Conservation (phyloP, 2,329 filamentous ascomycete genomes). For the Canariomyces notabilis region DNA sequence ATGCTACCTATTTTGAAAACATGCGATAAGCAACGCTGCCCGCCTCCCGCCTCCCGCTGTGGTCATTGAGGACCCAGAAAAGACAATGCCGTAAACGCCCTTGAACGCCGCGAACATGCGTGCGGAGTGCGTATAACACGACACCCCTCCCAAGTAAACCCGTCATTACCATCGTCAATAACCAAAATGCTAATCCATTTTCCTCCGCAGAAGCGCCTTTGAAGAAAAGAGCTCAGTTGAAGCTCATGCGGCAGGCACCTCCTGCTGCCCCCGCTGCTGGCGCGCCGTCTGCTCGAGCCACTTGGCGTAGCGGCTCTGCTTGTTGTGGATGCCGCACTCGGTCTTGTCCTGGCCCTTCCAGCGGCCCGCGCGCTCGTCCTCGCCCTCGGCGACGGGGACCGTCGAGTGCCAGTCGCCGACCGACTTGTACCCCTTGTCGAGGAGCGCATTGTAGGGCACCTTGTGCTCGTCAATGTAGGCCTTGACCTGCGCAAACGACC, state of each 20-base stretch:
- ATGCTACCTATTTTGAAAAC: no score
- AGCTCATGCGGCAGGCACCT: constrained; percentile 14
- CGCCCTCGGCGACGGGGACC: constrained; percentile 78
- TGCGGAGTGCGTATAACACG: constrained; percentile 3
- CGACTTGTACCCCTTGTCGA: constrained; percentile 95
- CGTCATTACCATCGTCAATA: constrained; percentile 1
- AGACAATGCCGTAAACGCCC: constrained; percentile 7
- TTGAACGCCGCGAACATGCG: constrained; percentile 9
- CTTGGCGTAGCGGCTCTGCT: constrained; percentile 85
- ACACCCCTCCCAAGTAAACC: no score
- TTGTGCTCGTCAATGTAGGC: constrained; percentile 79
- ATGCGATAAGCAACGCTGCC: not conserved
- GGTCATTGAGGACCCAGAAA: constrained; percentile 1
- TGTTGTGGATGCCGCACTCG: constrained; percentile 98
- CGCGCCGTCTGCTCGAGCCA: constrained; percentile 48
- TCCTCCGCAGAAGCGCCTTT: not conserved
- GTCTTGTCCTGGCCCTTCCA: constrained; percentile 97
- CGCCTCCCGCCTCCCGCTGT: not conserved
- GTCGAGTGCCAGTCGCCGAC: constrained; percentile 98
- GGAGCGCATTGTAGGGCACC: constrained; percentile 88
- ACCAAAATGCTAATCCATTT: constrained; percentile 2
- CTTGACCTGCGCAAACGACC: constrained; percentile 86
- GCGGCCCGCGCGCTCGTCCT: constrained; percentile 91
- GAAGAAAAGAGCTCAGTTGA: no score
- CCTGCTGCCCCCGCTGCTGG: constrained; percentile 14